phyloP scores from a whole-genome alignment of 179 eudicot species.

The Vitellaria paradoxa region DNA sequence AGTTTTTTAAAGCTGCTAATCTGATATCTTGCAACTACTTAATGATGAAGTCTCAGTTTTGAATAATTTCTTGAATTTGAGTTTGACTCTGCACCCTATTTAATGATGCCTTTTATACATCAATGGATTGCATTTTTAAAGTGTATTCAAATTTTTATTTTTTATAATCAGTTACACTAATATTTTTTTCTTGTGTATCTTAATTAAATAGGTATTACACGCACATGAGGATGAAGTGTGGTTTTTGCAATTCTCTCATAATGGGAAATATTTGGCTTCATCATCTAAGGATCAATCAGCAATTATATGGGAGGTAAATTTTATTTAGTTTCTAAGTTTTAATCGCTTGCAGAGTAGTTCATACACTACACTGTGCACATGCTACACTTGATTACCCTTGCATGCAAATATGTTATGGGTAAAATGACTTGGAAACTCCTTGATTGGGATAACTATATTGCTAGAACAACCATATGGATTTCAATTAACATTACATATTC shows the following conservation, averaged over 20 bases:
- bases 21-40: no score
- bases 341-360: background rate
- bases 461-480: no score
- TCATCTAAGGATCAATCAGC: slow-evolving; percentile 54
- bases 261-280: slow-evolving; percentile 60
- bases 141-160: background rate
- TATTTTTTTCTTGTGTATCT: background rate
- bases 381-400: no score
- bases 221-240: slow-evolving; percentile 63
- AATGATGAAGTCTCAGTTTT: no score
- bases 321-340: background rate
- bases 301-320: slow-evolving; percentile 64
- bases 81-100: background rate
- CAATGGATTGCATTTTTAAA: background rate
- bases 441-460: no score
- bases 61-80: background rate
- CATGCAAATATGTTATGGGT: no score
- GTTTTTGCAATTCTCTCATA: slow-evolving; percentile 54
- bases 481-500: no score
- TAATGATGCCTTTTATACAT: background rate
- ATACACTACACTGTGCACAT: background rate
- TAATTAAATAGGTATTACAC: slow-evolving; percentile 37
- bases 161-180: no score
- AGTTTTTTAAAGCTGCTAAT: no score
- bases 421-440: no score